phyloP scores from a whole-genome alignment of 2,329 filamentous ascomycete genomes.

The Curvularia verruculosa region DNA sequence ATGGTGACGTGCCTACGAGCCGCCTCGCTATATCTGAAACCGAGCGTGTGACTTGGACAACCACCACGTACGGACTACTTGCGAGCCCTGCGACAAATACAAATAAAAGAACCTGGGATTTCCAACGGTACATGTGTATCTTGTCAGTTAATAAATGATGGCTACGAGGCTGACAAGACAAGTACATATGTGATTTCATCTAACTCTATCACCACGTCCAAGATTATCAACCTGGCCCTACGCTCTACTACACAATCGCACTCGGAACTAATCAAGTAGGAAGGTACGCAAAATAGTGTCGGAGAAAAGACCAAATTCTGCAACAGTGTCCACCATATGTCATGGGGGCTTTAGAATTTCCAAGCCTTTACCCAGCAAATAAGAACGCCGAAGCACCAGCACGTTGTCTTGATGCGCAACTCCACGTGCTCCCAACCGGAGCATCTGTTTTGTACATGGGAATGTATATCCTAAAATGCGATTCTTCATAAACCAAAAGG shows the following conservation, averaged over 20 bases:
- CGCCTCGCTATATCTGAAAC: constrained; percentile 12
- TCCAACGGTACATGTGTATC: neutral
- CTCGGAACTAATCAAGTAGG: constrained; percentile 6
- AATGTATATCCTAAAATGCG: constrained; percentile 17
- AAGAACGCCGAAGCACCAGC: constrained; percentile 35
- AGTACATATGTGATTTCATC: constrained; percentile 8
- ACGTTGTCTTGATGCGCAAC: constrained; percentile 25
- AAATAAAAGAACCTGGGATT: neutral
- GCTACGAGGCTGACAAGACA: neutral
- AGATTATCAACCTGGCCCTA: constrained; percentile 10
- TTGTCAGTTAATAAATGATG: neutral
- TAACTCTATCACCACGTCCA: constrained; percentile 13
- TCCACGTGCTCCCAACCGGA: constrained; percentile 20
- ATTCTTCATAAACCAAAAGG: constrained; percentile 20
- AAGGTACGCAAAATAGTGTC: constrained; percentile 10
- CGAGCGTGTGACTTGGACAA: constrained; percentile 31
- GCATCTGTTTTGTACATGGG: constrained; percentile 31
- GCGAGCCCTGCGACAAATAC: neutral
- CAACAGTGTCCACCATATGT: constrained; percentile 10
- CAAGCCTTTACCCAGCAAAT: constrained; percentile 31
- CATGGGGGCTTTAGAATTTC: constrained; percentile 19
- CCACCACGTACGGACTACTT: neutral
- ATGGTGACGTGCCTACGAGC: constrained; percentile 13
- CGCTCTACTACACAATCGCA: constrained; percentile 7
- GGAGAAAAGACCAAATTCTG: constrained; percentile 7